These are phyloP conservation scores for Hirschfeldia incana DNA, from an alignment of 345 rosid genomes.

Conservation along the genomic window DNA sequence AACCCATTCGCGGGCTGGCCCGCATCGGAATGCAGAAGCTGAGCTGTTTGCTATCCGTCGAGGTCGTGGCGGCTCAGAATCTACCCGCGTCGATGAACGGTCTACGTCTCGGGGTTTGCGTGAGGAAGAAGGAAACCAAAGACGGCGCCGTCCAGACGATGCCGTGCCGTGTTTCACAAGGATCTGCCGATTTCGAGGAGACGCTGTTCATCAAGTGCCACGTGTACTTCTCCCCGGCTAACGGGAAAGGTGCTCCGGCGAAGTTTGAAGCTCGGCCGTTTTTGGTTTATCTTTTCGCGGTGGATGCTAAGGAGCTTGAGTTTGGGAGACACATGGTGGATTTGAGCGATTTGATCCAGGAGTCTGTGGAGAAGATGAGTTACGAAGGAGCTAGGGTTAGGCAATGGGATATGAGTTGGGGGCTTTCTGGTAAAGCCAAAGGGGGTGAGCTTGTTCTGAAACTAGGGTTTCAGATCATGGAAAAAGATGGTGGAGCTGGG, in stretches of 20 bases:
- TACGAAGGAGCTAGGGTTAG: constrained; percentile 73
- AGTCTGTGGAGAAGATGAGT: constrained; percentile 75
- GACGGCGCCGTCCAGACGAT: constrained; percentile 87
- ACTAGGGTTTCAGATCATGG: constrained; percentile 93
- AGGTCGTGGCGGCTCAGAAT: constrained; percentile 78
- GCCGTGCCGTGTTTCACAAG: constrained; percentile 90
- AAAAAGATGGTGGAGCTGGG: constrained; percentile 87
- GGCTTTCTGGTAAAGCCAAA: constrained; percentile 81
- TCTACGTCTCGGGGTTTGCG: constrained; percentile 81
- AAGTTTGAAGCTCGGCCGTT: constrained; percentile 88
- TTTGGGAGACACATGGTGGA: constrained; percentile 74
- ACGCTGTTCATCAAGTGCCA: constrained; percentile 76
- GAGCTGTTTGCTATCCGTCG: constrained; percentile 86
- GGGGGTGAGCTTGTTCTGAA: constrained; percentile 83
- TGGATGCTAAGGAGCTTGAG: constrained; percentile 81
- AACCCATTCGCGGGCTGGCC: constrained; percentile 76
- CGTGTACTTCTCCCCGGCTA: constrained; percentile 64
- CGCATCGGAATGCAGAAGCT: constrained; percentile 87
- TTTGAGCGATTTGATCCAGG: constrained; percentile 67
- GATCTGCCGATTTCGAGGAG: constrained; percentile 91
- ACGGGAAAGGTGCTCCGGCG: constrained; percentile 48
- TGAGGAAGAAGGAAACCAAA: constrained; percentile 78
- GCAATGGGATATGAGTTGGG: constrained; percentile 84
- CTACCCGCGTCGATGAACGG: constrained; percentile 94
- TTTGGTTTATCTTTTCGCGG: constrained; percentile 63